Conservation (phyloP, 2,329 filamentous ascomycete genomes). For the Amylocarpus encephaloides region DNA sequence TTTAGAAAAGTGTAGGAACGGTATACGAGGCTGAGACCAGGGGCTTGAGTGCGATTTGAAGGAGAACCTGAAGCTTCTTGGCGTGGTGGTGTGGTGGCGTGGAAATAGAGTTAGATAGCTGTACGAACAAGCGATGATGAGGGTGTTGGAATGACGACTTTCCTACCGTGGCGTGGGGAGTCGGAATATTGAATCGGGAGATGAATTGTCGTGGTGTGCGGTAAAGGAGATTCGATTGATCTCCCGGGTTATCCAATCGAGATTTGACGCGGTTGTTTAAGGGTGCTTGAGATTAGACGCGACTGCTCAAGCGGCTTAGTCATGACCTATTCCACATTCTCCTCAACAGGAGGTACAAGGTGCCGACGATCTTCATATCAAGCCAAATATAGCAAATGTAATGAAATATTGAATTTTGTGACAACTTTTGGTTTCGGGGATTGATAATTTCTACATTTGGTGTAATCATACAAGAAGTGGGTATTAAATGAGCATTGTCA, state of each 20-base stretch:
- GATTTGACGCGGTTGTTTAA: conserved; percentile 19
- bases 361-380: background rate
- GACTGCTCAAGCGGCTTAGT: background rate
- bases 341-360: too few species aligned
- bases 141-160: too few species aligned
- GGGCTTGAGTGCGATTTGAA: too few species aligned
- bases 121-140: too few species aligned
- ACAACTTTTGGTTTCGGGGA: background rate
- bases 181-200: background rate
- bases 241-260: conserved; percentile 1
- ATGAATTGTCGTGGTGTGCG: background rate
- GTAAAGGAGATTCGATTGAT: background rate
- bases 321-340: background rate
- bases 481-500: background rate
- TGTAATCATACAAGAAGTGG: background rate
- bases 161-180: too few species aligned
- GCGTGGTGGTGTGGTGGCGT: background rate
- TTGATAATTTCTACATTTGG: background rate
- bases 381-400: background rate
- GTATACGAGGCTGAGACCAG: too few species aligned
- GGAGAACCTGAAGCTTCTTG: background rate
- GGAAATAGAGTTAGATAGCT: background rate
- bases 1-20: too few species aligned
- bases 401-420: background rate
- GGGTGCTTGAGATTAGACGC: conserved; percentile 7